Conservation (phyloP, 2,329 filamentous ascomycete species). For the Akanthomyces dipterigenus region DNA sequence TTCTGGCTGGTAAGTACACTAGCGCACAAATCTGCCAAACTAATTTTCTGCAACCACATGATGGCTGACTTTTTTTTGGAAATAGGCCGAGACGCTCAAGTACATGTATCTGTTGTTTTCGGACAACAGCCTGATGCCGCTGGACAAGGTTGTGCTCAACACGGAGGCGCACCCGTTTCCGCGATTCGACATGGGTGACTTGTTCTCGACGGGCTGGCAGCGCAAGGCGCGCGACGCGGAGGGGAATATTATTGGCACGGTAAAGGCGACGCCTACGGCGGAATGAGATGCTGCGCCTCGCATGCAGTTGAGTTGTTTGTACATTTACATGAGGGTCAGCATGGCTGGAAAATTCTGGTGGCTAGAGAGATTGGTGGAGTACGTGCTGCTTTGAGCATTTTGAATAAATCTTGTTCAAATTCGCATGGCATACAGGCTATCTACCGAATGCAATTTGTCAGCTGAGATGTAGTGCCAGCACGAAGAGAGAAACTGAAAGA, state of each 20-base stretch:
- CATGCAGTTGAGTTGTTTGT: background rate
- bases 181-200: slow-evolving; percentile 69
- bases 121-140: slow-evolving; percentile 69
- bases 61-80: slow-evolving; percentile 15
- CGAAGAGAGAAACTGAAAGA: too few species aligned
- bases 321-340: background rate
- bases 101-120: slow-evolving; percentile 97
- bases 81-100: slow-evolving; percentile 86
- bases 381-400: background rate
- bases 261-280: background rate
- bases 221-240: slow-evolving; percentile 53
- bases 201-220: slow-evolving; percentile 78
- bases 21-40: background rate
- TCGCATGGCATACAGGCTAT: too few species aligned
- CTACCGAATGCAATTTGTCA: too few species aligned
- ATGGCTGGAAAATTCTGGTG: background rate
- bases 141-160: slow-evolving; percentile 87
- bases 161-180: slow-evolving; percentile 92
- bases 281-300: background rate
- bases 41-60: slow-evolving; percentile 3
- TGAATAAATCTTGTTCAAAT: background rate
- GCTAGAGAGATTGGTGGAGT: background rate
- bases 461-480: too few species aligned
- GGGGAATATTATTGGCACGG: slow-evolving; percentile 28
- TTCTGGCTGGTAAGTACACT: slow-evolving; percentile 77